These are phyloP conservation scores for Pogostemon cablin DNA, from an alignment of 257 asterid genomes.

Conservation along the genomic window DNA sequence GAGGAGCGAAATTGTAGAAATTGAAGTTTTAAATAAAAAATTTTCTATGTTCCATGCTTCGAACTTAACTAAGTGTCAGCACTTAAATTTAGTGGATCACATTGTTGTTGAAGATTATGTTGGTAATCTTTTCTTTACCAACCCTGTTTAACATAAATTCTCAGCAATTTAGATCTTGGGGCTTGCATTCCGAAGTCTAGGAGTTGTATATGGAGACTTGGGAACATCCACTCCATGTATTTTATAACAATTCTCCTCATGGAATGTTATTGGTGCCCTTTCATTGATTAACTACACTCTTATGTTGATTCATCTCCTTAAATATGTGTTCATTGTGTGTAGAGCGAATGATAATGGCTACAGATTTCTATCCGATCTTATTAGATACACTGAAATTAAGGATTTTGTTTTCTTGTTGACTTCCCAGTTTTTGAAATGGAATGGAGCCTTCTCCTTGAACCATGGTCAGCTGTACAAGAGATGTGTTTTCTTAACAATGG, in stretches of 20 bases:
- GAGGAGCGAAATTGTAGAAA: too few relatives aligned
- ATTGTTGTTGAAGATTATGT: not conserved
- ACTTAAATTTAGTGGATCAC: not conserved
- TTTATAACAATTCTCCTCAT: conserved; percentile 62
- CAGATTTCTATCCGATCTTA: too few relatives aligned
- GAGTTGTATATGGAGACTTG: conserved; percentile 33
- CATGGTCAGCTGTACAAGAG: not conserved
- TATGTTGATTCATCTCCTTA: conserved; percentile 66
- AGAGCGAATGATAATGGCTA: conserved; percentile 62
- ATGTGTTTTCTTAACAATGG: not conserved
- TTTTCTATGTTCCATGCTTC: too few relatives aligned
- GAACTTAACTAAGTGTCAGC: not conserved
- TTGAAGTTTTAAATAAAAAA: too few relatives aligned
- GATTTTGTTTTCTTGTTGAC: not conserved
- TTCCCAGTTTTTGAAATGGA: not conserved
- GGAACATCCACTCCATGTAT: conserved; percentile 55
- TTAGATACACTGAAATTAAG: not conserved
- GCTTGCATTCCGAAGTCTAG: conserved; percentile 33
- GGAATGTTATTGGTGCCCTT: conserved; percentile 70
- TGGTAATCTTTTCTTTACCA: conserved; percentile 20
- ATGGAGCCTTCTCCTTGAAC: not conserved
- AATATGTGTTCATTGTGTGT: conserved; percentile 71
- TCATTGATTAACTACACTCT: conserved; percentile 75
- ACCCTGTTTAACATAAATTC: conserved; percentile 5
- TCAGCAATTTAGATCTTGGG: conserved; percentile 25